Evolutionary conservation across 2,329 filamentous ascomycete genomes (phyloP).

Genomic region (Diaporthe destruens): DNA sequence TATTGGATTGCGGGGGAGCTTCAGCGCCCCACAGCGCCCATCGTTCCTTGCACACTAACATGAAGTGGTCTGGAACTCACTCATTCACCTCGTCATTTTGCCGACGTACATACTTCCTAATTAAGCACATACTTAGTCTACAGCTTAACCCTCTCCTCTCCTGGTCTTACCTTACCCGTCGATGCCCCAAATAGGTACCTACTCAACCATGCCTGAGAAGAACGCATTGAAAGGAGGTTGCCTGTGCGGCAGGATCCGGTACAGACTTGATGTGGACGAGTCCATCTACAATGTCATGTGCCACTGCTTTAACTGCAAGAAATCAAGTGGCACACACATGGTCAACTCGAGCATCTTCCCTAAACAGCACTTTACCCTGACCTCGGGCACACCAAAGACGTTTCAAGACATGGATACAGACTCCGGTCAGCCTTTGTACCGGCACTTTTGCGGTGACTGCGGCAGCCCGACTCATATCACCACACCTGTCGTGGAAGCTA

Average conservation of each 20-base stretch:
- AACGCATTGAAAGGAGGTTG: constrained; percentile 30
- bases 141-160: background rate
- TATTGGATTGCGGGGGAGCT: constrained; percentile 23
- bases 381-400: constrained; percentile 16
- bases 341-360: constrained; percentile 35
- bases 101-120: no score
- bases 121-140: no score
- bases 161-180: background rate
- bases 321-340: constrained; percentile 35
- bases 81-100: no score
- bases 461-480: constrained; percentile 36
- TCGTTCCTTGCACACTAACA: background rate
- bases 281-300: constrained; percentile 37
- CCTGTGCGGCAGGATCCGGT: constrained; percentile 36
- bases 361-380: constrained; percentile 24
- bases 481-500: constrained; percentile 18
- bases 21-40: constrained; percentile 9
- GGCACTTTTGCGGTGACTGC: constrained; percentile 33
- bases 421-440: constrained; percentile 2
- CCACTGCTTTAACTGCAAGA: constrained; percentile 37
- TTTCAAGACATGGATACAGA: constrained; percentile 26
- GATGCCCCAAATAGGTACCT: no score
- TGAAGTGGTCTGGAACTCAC: background rate
- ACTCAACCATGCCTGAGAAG: background rate
- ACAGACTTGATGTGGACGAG: constrained; percentile 5